Evolutionary conservation across 2,329 filamentous ascomycete species (phyloP).

Genomic region (Aureobasidium musti): DNA sequence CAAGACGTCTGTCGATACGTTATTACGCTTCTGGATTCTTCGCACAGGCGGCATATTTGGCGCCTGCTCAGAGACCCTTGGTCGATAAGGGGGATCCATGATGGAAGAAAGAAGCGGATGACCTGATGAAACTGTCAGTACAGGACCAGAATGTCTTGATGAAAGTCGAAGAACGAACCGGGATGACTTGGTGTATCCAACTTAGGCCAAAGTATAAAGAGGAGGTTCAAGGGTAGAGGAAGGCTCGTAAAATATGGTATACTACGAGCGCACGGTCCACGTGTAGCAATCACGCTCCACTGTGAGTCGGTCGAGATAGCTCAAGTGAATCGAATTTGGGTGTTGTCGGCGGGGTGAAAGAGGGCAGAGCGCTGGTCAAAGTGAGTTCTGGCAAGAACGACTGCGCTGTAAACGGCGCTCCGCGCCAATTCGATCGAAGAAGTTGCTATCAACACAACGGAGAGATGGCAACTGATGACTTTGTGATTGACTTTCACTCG

Average conservation of each 20-base stretch:
- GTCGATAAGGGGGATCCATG: background rate
- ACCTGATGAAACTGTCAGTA: background rate
- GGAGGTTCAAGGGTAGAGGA: background rate
- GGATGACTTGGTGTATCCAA: background rate
- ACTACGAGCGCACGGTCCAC: background rate
- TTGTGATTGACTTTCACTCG: too few species aligned
- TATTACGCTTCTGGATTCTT: background rate
- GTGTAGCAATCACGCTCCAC: background rate
- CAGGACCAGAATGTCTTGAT: background rate
- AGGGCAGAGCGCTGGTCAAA: background rate
- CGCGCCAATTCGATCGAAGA: background rate
- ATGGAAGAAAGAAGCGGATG: background rate
- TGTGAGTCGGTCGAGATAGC: background rate
- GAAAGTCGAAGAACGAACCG: background rate
- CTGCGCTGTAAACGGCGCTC: background rate
- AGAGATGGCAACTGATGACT: background rate
- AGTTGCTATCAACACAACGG: background rate
- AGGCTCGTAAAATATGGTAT: background rate
- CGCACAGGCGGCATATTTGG: background rate
- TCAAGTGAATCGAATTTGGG: background rate
- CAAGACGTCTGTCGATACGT: background rate
- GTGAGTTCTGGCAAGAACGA: background rate
- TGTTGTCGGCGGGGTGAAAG: background rate
- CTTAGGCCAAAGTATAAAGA: background rate
- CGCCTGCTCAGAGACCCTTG: background rate